Percentiles rank a stretch among this genome's conserved stretches.
Evolutionary conservation across 2,329 filamentous ascomycete species (phyloP).

Genomic region (Fusarium sp.): DNA sequence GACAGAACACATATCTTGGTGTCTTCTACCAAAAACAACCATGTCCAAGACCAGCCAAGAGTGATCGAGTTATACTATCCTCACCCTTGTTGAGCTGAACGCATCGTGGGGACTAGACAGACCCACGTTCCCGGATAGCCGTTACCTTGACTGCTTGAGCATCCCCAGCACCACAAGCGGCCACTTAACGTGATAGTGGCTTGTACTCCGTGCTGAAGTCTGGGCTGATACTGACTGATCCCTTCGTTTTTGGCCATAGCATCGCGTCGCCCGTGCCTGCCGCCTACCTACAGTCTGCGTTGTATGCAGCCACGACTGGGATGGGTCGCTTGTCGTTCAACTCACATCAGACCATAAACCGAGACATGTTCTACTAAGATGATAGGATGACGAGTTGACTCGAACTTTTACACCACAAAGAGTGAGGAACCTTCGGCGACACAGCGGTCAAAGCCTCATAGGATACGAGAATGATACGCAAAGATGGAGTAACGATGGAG

Average conservation of each 20-base stretch:
- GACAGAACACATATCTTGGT: not conserved
- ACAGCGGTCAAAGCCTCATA: not conserved
- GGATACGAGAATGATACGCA: not conserved
- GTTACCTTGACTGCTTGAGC: conserved; percentile 24
- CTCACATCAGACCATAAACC: conserved; percentile 45
- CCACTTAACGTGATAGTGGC: conserved; percentile 20
- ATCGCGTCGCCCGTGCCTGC: conserved; percentile 35
- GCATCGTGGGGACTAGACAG: conserved; percentile 16
- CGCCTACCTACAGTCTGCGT: conserved; percentile 17
- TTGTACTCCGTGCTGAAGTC: conserved; percentile 44
- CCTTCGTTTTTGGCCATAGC: conserved; percentile 13
- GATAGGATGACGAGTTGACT: conserved; percentile 14
- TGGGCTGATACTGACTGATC: conserved; percentile 35
- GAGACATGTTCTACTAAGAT: conserved; percentile 14
- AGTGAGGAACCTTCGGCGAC: not conserved
- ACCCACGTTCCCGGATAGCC: conserved; percentile 33
- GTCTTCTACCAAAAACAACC: not conserved
- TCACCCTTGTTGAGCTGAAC: conserved; percentile 20
- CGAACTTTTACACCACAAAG: not conserved
- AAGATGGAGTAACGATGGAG: not conserved
- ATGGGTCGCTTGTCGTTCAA: conserved; percentile 36
- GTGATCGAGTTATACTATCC: not conserved
- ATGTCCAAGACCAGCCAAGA: not conserved
- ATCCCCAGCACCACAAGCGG: conserved; percentile 23
- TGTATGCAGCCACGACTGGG: conserved; percentile 45